Conservation (phyloP, 2,329 filamentous ascomycete species). For the Exophiala bonariae region DNA sequence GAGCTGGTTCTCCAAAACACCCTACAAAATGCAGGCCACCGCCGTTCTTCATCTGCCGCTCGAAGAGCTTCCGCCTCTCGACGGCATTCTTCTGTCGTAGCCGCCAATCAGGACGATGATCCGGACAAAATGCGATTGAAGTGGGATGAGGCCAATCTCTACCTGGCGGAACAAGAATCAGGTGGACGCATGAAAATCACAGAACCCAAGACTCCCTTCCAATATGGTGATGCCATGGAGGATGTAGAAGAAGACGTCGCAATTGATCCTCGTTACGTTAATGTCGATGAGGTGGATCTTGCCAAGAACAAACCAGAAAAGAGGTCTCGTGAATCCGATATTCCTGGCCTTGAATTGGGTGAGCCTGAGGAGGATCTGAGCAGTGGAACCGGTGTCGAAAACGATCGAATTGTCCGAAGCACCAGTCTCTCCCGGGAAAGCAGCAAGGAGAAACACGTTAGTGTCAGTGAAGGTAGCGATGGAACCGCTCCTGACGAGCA, state of each 20-base stretch:
- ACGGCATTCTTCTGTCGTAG: constrained; percentile 62
- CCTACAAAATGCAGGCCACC: constrained; percentile 85
- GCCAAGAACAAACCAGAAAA: constrained; percentile 45
- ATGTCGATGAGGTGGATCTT: constrained; percentile 63
- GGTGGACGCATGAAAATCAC: constrained; percentile 96
- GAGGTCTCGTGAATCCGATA: constrained; percentile 67
- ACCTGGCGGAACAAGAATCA: constrained; percentile 95
- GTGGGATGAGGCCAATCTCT: constrained; percentile 98
- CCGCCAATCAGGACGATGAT: constrained; percentile 51
- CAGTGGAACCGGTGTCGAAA: constrained; percentile 38
- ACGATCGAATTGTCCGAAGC: constrained; percentile 45
- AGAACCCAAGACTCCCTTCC: constrained; percentile 97
- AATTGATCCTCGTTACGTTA: constrained; percentile 30
- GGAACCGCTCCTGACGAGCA: constrained; percentile 39
- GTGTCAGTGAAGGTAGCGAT: constrained; percentile 65
- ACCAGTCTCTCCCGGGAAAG: constrained; percentile 41
- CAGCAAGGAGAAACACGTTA: constrained; percentile 70
- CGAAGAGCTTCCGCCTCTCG: constrained; percentile 66
- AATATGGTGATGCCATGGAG: constrained; percentile 82
- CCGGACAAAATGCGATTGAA: constrained; percentile 75
- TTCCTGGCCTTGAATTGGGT: constrained; percentile 86
- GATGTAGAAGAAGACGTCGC: constrained; percentile 59
- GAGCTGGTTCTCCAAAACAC: constrained; percentile 94
- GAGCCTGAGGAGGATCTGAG: constrained; percentile 79
- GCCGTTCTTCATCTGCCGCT: constrained; percentile 75